Evolutionary conservation across 2,329 filamentous ascomycete genomes (phyloP).

Genomic region (Fragosphaeria purpurea): DNA sequence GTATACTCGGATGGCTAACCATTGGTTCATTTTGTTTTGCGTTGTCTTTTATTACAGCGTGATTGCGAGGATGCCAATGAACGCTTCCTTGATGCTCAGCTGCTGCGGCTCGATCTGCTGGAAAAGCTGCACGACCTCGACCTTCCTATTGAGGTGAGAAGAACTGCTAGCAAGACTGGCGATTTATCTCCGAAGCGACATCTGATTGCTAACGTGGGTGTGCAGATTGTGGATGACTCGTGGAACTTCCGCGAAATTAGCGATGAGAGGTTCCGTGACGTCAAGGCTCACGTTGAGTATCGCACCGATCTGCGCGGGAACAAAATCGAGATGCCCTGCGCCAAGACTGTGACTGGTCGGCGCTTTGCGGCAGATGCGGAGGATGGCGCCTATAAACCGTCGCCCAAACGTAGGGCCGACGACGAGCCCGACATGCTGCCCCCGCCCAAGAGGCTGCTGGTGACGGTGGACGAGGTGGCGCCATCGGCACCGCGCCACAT

Average conservation of each 20-base stretch:
- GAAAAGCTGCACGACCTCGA: conserved; percentile 31
- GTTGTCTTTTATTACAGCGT: conserved; percentile 5
- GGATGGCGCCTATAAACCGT: conserved; percentile 3
- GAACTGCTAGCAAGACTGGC: no score
- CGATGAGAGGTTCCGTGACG: conserved; percentile 10
- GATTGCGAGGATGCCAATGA: conserved; percentile 25
- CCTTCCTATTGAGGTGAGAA: conserved; percentile 40
- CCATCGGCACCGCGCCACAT: conserved; percentile 28
- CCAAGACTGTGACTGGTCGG: conserved; percentile 14
- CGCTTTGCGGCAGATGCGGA: not conserved
- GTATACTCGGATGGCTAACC: no score
- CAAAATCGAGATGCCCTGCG: conserved; percentile 23
- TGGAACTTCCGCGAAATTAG: conserved; percentile 13
- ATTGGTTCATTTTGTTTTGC: no score
- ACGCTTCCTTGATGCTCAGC: conserved; percentile 35
- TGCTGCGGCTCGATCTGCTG: conserved; percentile 36
- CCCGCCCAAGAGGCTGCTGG: conserved; percentile 35
- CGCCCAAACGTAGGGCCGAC: conserved; percentile 40
- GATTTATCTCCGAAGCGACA: no score
- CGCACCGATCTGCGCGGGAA: conserved; percentile 11
- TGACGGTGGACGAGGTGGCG: conserved; percentile 20
- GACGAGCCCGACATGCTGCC: conserved; percentile 40
- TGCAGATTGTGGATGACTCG: conserved; percentile 12
- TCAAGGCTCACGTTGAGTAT: conserved; percentile 14
- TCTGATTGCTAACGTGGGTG: no score